Base-by-base conservation (phyloP, 495 filamentous ascomycete species). In the Xylaria grammica region DNA sequence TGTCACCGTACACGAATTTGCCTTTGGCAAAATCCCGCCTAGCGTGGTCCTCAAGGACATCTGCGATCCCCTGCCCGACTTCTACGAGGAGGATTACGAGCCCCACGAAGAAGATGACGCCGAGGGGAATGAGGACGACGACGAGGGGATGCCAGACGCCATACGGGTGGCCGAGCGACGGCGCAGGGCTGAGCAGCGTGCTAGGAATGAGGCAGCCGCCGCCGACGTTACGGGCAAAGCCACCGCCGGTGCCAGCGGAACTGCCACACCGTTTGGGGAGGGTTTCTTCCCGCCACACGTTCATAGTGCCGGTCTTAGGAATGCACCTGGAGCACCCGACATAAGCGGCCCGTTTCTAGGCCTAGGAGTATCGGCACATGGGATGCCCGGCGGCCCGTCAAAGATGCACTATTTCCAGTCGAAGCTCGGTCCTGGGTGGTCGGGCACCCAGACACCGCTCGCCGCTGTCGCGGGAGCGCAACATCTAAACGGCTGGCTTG, bases 41-140 rank as follows among this genome's bases (percentile, higher is more conserved):
- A 86, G 92, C 63, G 80, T 99, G 26, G 92, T 96, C 74, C 87
- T 99, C 46, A 97, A 97, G 77, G 94, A 97, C 69, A 91, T 99
- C 63, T 94, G 94, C 70, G 94, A 98, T 75, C 95, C 95, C 0
- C 86, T 97, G 50, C 86, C 92, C 3, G 95, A 98, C 66, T 99
- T 99, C 72, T 99, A 99, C 79, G 96, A 97, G 69, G 90, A 92
- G 67, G 89, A 92, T 51, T 82, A 87, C 11, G 82, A 83, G 6
- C 75, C 80, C 22, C 77, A 81, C 38, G 78, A 80, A 17, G 81
- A 79, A 0, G 75, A 77, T 0, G 78, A 81, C 1, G 77, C 77
- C 20, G 75, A 75, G 15, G 72, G 67, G 5, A 67, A 72, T 7
- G 75, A 78, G 7, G 72, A 76, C 44, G 77, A 75, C 2, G 50